Percentiles rank a stretch among this genome's conserved stretches.
phyloP scores from a whole-genome alignment of 768 basidiomycete genomes.

The Suillus subalutaceus region DNA sequence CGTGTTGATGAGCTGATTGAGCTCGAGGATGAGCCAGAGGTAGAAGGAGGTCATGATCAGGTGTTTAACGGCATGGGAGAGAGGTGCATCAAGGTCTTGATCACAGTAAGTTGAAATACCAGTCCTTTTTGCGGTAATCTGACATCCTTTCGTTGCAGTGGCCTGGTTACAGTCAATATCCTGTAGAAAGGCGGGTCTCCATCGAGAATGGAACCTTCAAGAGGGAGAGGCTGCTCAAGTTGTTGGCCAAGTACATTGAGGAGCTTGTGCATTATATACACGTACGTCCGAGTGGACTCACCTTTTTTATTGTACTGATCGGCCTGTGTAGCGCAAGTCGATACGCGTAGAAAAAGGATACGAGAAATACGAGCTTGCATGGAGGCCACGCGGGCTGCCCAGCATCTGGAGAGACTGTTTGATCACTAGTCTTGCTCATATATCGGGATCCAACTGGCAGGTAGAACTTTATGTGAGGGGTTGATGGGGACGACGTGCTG shows the following conservation, averaged over 20 bases:
- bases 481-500: conserved; percentile 9
- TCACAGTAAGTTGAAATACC: conserved; percentile 32
- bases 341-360: conserved; percentile 38
- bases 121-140: conserved; percentile 2
- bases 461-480: conserved; percentile 40
- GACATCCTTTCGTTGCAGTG: conserved; percentile 35
- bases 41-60: conserved; percentile 23
- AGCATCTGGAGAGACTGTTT: conserved; percentile 36
- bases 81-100: conserved; percentile 37
- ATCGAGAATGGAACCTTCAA: conserved; percentile 38
- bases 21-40: conserved; percentile 27
- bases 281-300: conserved; percentile 26
- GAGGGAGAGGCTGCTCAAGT: conserved; percentile 32
- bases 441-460: conserved; percentile 46
- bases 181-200: conserved; percentile 40
- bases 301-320: conserved; percentile 3
- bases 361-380: conserved; percentile 40
- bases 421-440: conserved; percentile 42
- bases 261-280: conserved; percentile 34
- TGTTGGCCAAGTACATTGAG: conserved; percentile 34
- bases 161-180: conserved; percentile 48
- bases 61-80: conserved; percentile 25
- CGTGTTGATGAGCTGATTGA: conserved; percentile 25
- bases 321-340: conserved; percentile 25
- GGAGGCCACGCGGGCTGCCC: conserved; percentile 18